These are phyloP conservation scores for Dipteronia sinensis DNA, from an alignment of 345 rosid species.

Conservation along the genomic window DNA sequence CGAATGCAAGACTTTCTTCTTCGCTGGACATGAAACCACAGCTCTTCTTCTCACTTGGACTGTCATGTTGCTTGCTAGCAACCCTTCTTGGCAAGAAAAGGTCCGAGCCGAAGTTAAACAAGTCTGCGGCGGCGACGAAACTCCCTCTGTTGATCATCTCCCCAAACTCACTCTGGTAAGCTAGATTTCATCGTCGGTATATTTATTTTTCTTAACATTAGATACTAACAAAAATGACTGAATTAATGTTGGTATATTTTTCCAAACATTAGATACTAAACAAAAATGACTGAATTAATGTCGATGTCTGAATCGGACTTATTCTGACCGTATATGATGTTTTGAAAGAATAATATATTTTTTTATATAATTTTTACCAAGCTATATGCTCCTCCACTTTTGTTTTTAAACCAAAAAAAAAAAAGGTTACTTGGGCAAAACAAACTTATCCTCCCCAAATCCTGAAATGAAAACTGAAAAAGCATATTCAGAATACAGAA, in stretches of 20 bases:
- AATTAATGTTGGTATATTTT: no score
- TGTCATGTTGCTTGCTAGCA: constrained; percentile 77
- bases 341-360: not conserved
- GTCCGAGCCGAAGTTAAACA: constrained; percentile 61
- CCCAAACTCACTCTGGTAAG: constrained; percentile 73
- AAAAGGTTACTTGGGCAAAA: not conserved
- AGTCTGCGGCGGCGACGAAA: constrained; percentile 68
- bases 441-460: not conserved
- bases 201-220: no score
- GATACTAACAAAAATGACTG: no score
- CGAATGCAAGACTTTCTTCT: constrained; percentile 95
- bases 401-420: not conserved
- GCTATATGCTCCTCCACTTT: not conserved
- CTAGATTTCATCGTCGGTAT: no score
- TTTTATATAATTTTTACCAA: not conserved
- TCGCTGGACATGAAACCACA: constrained; percentile 96
- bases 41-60: constrained; percentile 94
- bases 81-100: constrained; percentile 88
- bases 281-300: no score
- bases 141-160: constrained; percentile 71
- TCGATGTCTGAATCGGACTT: no score
- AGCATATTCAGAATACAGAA: no score
- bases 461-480: no score
- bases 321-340: not conserved
- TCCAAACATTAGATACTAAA: no score